Base-by-base conservation (phyloP, 176 grass and related monocot genomes). In the Oryza brachyantha region DNA sequence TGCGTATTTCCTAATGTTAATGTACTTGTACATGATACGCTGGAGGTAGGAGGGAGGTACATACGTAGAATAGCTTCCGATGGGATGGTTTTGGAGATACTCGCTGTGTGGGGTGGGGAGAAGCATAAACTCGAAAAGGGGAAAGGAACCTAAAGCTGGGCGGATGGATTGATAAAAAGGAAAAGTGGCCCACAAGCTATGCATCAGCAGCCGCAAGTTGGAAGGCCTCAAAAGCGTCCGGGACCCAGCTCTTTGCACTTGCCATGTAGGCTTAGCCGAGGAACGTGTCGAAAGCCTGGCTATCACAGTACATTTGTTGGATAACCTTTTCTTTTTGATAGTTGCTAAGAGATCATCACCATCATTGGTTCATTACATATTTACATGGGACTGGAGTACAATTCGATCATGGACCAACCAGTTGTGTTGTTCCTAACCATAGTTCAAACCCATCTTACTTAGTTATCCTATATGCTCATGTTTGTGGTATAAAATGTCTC, bases 51-150 rank as follows among this genome's bases (percentile, higher is more conserved):
- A 74, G 21, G 29, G 55, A 36, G 62, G 43, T 32, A 31, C 28
- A 57, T 26, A 75, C 22, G 62, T 32, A 63, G 81, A 83, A 70
- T 79, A 79, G 75, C 61, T 64, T 84, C 48, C 17, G 64, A 50
- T 62, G 34, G 13, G 37, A 42, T 64, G 64, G 63, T 70, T 54
- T 82, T 60, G 52, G 64, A 72, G 86, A 89, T 88, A 76, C 82
- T 76, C 76, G 19, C 68, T 81, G 31, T 84, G 80, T 54, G 83
- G 29, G 66, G 54, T 39, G 79, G 36, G 86, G 88, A 78, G 93
- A 89, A 76, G 91, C 83, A 91, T 91, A 85, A 93, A 91, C 86
- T 59, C 78, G 70, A 80, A 97, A 93, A 97, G 84, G 90, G 77
- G 81, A 85, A 97, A 97, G 84, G 91, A 86, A 89, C 77, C 85